Base-by-base conservation (phyloP, 2,329 filamentous ascomycete genomes). In the Cladosporium sp. region DNA sequence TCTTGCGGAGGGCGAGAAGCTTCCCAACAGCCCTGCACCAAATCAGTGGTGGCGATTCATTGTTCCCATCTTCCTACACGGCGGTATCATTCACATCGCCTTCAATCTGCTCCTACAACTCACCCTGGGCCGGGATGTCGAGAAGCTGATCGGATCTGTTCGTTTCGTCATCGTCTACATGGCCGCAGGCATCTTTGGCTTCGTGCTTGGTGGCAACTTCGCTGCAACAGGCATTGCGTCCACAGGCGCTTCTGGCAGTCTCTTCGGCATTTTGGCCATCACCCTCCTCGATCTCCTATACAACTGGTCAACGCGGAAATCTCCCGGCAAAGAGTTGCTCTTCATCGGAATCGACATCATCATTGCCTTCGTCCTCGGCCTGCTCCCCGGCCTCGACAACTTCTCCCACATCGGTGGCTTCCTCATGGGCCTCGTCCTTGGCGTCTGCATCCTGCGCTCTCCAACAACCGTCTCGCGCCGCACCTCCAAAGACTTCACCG, bases 41-140 rank as follows among this genome's bases (percentile, higher is more conserved):
- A 89, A 98, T 75, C 95, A 99, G 78, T 99, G 95, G 95, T 99
- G 87, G 80, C 91, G 95, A 67, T 98, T 99, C 81, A 97, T 99
- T 74, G 82, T 90, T 1, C 94, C 95, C 46, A 97, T 99, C 68
- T 99, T 99, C 80, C 82, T 99, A 73, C 95, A 99, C 74, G 93
- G 92, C 1, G 95, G 95, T 16, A 80, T 99, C 65, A 89, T 99
- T 68, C 95, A 99, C 76, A 97, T 99, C 66, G 91, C 88, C 18
- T 97, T 98, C 84, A 99, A 99, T 79, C 84, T 99, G 79, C 84
- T 98, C 8, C 85, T 97, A 26, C 95, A 99, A 77, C 80, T 97
- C 73, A 96, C 92, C 0, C 86, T 98, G 64, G 95, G 91, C 33
- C 89, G 90, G 49, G 95, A 99, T 73, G 96, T 99, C 87, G 95